Base-by-base conservation (phyloP, 2,329 filamentous ascomycete species). In the Aspergillus proliferans region DNA sequence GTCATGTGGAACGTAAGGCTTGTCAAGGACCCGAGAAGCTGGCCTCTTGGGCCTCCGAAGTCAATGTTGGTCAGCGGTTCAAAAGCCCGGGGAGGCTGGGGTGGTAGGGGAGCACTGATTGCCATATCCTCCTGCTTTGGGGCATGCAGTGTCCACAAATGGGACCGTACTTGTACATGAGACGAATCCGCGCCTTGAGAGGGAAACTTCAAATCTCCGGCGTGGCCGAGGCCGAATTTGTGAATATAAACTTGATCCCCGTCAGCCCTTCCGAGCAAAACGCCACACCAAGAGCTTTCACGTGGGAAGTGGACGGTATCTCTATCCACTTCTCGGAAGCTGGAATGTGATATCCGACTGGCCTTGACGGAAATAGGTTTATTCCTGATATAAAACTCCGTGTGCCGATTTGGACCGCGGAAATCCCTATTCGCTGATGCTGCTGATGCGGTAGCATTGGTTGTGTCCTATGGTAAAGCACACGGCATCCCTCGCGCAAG, bases 41-140 rank as follows among this genome's bases (percentile, higher is more conserved):
- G 18, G 12, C 53, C 51, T 10, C 39, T 21, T 21, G 22, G 36
- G 6, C 48, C 44, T n/a, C 49, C 52, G 18, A 54, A 56, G 30
- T 54, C 52, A 12, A 54, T 46, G 43, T 48, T 52, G n/a, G 36
- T 21, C 3, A 56, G 18, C 4, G 52, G 47, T 30, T 49, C 45
- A 33, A 51, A 56, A 3, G 38, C 7, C 18, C 33, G 26, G n/a
- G 21, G 12, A 10, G 46, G 18, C 26, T 6, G 24, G 18, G 12
- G 21, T 18, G 47, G 48, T 21, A 44, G 28, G n/a, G 50, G 38
- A 24, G 44, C 10, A 24, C 42, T 47, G 3, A 47, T 14, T 10
- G 2, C 22, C 18, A 48, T 24, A 6, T 39, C 12, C 2, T 44
- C 42, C 19, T 50, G 30, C 12, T 3, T 21, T 28, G 51, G 48